Evolutionary conservation across 495 filamentous ascomycete genomes (phyloP).

Genomic region (Venustampulla echinocandica): DNA sequence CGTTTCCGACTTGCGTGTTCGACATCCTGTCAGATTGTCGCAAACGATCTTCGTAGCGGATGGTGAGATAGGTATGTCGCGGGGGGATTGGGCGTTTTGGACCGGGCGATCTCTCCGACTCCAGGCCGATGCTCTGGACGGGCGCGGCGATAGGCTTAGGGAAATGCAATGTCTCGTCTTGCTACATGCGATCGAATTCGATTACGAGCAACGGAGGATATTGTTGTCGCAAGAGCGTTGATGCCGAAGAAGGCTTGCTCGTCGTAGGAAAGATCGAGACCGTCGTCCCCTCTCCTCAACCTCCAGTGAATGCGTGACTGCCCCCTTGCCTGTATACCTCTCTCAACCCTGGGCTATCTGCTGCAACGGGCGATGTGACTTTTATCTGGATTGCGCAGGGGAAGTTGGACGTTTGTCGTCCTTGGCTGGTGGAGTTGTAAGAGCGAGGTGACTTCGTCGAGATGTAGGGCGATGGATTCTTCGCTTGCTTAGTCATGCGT

Average conservation of each 20-base stretch:
- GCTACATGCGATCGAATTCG: not conserved
- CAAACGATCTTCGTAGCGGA: not conserved
- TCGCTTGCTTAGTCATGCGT: constrained; percentile 13
- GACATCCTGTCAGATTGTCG: constrained; percentile 34
- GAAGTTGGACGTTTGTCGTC: constrained; percentile 11
- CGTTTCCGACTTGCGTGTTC: constrained; percentile 51
- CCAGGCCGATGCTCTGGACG: too few relatives aligned
- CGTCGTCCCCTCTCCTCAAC: constrained; percentile 4
- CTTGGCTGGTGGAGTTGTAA: constrained; percentile 14
- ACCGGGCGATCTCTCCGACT: too few relatives aligned
- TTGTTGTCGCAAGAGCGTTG: not conserved
- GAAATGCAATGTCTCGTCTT: too few relatives aligned
- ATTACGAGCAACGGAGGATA: not conserved
- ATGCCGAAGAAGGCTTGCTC: not conserved
- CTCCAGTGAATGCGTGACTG: constrained; percentile 4
- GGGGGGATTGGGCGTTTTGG: too few relatives aligned
- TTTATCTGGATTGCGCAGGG: constrained; percentile 7
- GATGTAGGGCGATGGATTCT: constrained; percentile 10
- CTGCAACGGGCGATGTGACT: constrained; percentile 3
- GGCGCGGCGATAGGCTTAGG: too few relatives aligned
- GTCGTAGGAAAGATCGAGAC: too few relatives aligned
- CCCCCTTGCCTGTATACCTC: not conserved
- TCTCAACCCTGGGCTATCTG: not conserved
- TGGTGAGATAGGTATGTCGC: too few relatives aligned
- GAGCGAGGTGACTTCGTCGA: constrained; percentile 10